Percentiles rank a stretch among this genome's conserved stretches.
phyloP scores from a whole-genome alignment of 1,284 basidiomycete genomes.

The Malassezia restricta region DNA sequence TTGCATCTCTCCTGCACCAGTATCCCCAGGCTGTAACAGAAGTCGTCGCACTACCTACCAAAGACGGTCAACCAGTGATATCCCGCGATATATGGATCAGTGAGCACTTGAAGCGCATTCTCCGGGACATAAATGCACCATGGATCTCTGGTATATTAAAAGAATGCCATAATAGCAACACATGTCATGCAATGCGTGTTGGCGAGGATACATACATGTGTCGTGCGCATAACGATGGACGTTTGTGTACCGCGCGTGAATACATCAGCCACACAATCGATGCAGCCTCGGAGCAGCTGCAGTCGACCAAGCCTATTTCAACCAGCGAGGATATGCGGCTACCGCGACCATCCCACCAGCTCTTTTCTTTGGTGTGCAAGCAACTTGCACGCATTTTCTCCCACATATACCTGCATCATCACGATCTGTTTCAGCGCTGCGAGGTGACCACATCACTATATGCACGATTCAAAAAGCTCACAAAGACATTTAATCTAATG shows the following conservation, averaged over 20 bases:
- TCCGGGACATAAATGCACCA: conserved; percentile 78
- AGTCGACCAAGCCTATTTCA: conserved; percentile 80
- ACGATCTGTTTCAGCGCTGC: conserved; percentile 74
- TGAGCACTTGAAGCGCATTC: conserved; percentile 54
- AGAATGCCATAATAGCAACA: conserved; percentile 54
- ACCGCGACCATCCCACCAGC: conserved; percentile 55
- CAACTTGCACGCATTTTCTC: conserved; percentile 87
- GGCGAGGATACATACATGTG: conserved; percentile 93
- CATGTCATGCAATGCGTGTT: conserved; percentile 92
- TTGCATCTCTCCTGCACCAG: conserved; percentile 67
- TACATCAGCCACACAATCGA: conserved; percentile 91
- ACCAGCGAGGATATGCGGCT: conserved; percentile 69
- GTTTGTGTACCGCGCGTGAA: conserved; percentile 78
- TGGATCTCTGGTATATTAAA: conserved; percentile 73
- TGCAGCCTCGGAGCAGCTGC: conserved; percentile 80
- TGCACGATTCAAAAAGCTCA: conserved; percentile 73
- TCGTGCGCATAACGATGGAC: conserved; percentile 59
- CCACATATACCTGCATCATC: conserved; percentile 67
- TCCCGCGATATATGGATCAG: conserved; percentile 9
- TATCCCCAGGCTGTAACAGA: conserved; percentile 76
- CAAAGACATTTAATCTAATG: conserved; percentile 68
- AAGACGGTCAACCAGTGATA: conserved; percentile 2
- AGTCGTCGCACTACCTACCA: conserved; percentile 57
- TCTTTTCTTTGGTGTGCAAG: conserved; percentile 53
- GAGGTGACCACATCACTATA: conserved; percentile 84